These are phyloP conservation scores for Fusarium metavorans DNA, from an alignment of 2,329 filamentous ascomycete genomes.

Conservation along the genomic window DNA sequence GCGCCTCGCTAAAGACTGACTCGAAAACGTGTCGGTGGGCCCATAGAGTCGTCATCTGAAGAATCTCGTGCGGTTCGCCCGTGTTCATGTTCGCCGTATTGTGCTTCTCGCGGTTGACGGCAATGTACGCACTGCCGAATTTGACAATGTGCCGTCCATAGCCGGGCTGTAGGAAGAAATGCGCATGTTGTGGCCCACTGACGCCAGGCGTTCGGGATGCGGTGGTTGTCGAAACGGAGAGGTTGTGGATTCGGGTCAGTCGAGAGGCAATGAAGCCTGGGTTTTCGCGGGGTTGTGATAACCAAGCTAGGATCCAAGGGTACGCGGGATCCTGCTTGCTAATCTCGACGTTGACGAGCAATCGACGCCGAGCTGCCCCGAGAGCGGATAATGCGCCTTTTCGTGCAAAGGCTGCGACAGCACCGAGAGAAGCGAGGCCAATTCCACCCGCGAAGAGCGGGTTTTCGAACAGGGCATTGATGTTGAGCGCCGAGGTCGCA, in stretches of 20 bases:
- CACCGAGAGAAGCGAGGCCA: constrained; percentile 89
- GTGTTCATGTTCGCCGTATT: constrained; percentile 83
- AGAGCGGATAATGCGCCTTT: constrained; percentile 79
- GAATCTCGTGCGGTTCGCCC: constrained; percentile 92
- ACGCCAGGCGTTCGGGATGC: constrained; percentile 68
- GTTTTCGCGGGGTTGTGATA: constrained; percentile 81
- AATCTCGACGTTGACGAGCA: constrained; percentile 96
- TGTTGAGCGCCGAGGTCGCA: constrained; percentile 54
- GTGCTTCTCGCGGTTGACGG: constrained; percentile 88
- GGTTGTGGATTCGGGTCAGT: constrained; percentile 70
- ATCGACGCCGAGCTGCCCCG: constrained; percentile 81
- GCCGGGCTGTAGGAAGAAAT: constrained; percentile 90
- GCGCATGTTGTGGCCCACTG: constrained; percentile 78
- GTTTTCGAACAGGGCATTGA: constrained; percentile 72
- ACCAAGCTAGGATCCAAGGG: constrained; percentile 93
- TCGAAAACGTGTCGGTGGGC: constrained; percentile 90
- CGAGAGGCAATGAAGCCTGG: constrained; percentile 69
- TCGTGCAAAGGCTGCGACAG: constrained; percentile 83
- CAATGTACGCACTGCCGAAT: constrained; percentile 87
- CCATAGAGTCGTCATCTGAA: constrained; percentile 93
- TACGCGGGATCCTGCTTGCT: constrained; percentile 94
- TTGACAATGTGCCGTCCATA: constrained; percentile 90
- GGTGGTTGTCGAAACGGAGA: constrained; percentile 70
- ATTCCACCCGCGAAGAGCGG: constrained; percentile 80
- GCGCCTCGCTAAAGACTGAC: constrained; percentile 88